Evolutionary conservation across 495 filamentous ascomycete species (phyloP).

Genomic region (Aspergillus carlsbadensis): DNA sequence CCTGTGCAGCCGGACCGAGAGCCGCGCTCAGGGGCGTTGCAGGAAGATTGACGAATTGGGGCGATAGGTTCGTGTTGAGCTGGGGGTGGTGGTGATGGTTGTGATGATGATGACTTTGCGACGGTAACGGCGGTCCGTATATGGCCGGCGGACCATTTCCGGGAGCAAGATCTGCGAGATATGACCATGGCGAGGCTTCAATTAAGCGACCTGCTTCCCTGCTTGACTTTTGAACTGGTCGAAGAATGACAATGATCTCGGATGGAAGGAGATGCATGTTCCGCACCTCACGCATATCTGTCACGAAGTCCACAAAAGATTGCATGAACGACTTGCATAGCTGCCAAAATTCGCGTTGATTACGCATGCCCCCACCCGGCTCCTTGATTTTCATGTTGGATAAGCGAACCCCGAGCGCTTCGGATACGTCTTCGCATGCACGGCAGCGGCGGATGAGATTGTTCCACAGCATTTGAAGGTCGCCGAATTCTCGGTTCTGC

Average conservation of each 20-base stretch:
- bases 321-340: constrained; percentile 74
- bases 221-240: constrained; percentile 71
- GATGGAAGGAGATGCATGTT: constrained; percentile 61
- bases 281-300: constrained; percentile 67
- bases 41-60: constrained; percentile 47
- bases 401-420: constrained; percentile 65
- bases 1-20: constrained; percentile 82
- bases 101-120: constrained; percentile 35
- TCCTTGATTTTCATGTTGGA: constrained; percentile 83
- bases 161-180: constrained; percentile 41
- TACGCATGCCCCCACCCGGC: constrained; percentile 64
- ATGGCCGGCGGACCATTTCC: constrained; percentile 28
- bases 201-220: constrained; percentile 74
- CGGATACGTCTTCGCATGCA: constrained; percentile 62
- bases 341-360: constrained; percentile 78
- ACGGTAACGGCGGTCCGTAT: constrained; percentile 42
- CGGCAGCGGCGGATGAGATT: constrained; percentile 65
- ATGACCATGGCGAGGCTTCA: constrained; percentile 74
- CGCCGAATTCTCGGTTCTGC: constrained; percentile 44
- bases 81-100: constrained; percentile 20
- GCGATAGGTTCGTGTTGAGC: constrained; percentile 35
- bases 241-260: constrained; percentile 68
- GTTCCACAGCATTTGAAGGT: constrained; percentile 64
- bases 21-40: constrained; percentile 80
- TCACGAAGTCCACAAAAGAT: constrained; percentile 71